A percentile compares a stretch with the other conserved stretches of the same genome.
Evolutionary conservation across 1,284 basidiomycete genomes (phyloP).

Genomic region (Malassezia cuniculi): DNA sequence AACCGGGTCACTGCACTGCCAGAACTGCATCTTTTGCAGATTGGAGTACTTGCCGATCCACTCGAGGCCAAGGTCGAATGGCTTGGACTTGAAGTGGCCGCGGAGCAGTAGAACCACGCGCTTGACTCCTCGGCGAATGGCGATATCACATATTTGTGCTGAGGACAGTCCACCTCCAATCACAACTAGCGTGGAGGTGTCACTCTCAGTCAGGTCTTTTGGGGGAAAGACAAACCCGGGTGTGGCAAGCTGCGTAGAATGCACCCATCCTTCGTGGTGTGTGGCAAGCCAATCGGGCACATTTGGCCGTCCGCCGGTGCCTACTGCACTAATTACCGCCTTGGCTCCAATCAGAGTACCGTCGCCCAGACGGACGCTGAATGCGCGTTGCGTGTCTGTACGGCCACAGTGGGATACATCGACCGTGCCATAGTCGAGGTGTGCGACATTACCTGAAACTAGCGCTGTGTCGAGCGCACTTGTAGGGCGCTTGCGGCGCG

Average conservation of each 20-base stretch:
- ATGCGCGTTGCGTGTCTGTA: slow-evolving; percentile 4
- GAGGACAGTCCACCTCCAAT: slow-evolving; percentile 46
- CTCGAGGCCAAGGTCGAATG: slow-evolving; percentile 38
- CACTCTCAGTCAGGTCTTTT: not conserved
- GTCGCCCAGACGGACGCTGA: slow-evolving; percentile 10
- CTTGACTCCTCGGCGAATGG: slow-evolving; percentile 28
- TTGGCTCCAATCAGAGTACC: slow-evolving; percentile 12
- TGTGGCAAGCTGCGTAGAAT: slow-evolving; percentile 34
- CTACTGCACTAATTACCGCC: slow-evolving; percentile 40
- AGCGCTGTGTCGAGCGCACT: too few species aligned
- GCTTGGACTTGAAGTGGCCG: slow-evolving; percentile 41
- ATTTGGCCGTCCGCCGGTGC: slow-evolving; percentile 32
- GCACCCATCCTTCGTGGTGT: slow-evolving; percentile 35
- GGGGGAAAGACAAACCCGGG: slow-evolving; percentile 13
- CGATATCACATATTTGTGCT: slow-evolving; percentile 43
- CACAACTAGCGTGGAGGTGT: slow-evolving; percentile 25
- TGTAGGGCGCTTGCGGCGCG: too few species aligned
- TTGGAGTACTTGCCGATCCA: slow-evolving; percentile 41
- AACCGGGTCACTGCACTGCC: slow-evolving; percentile 27
- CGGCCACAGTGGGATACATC: slow-evolving; percentile 7
- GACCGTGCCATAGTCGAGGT: slow-evolving; percentile 10
- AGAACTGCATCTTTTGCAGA: slow-evolving; percentile 41
- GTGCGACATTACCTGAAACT: slow-evolving; percentile 9
- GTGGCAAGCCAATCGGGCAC: slow-evolving; percentile 20
- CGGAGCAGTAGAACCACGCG: slow-evolving; percentile 41